Evolutionary conservation across 805 yeast genomes (phyloP).

Genomic region (Starmerella cellae): DNA sequence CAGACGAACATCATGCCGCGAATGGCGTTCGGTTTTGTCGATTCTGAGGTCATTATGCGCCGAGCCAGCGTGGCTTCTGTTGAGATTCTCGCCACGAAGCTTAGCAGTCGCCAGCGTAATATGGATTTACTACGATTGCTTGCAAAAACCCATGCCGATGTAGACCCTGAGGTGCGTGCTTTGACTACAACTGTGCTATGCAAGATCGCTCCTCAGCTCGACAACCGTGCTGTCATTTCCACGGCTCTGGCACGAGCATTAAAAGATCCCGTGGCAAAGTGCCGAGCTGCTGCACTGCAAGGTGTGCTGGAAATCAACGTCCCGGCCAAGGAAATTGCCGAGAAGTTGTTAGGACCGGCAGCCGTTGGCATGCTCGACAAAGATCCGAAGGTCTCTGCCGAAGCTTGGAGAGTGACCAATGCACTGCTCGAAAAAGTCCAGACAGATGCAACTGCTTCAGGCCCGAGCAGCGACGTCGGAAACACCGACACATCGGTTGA

Average conservation of each 20-base stretch:
- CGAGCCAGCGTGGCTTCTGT: conserved; percentile 65
- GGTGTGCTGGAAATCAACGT: conserved; percentile 64
- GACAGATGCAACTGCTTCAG: conserved; percentile 29
- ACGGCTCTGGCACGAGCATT: conserved; percentile 79
- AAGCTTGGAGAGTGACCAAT: conserved; percentile 58
- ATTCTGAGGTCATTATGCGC: conserved; percentile 67
- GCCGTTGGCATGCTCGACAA: conserved; percentile 74
- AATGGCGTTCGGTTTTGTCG: conserved; percentile 71
- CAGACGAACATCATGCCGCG: conserved; percentile 55
- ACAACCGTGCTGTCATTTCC: conserved; percentile 58
- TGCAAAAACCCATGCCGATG: conserved; percentile 73
- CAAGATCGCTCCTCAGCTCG: conserved; percentile 48
- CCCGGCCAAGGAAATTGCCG: conserved; percentile 61
- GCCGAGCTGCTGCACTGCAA: conserved; percentile 60
- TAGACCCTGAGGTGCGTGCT: conserved; percentile 60
- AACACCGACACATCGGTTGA: neutral
- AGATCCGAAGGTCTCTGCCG: conserved; percentile 52
- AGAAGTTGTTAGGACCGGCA: conserved; percentile 67
- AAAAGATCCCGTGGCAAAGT: conserved; percentile 62
- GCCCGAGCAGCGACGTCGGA: neutral
- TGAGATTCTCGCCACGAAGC: conserved; percentile 42
- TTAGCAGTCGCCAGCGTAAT: conserved; percentile 69
- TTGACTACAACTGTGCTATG: conserved; percentile 61
- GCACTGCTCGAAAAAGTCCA: conserved; percentile 44
- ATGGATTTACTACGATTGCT: conserved; percentile 68